These are phyloP conservation scores for Cicer judaicum DNA, from an alignment of 306 rosid species.

Conservation along the genomic window DNA sequence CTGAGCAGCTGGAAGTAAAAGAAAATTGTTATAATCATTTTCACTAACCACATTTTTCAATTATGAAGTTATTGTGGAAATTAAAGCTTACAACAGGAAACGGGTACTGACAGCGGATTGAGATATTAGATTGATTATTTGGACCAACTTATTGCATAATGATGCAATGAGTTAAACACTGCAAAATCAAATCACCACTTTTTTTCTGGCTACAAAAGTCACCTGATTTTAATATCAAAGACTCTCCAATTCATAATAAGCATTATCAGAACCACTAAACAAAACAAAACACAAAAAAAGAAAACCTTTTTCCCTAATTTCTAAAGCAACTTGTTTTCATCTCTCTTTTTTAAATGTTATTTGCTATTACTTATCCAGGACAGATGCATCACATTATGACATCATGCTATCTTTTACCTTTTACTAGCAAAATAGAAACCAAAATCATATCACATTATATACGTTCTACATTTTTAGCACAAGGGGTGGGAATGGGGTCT, in stretches of 20 bases:
- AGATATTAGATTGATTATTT: conserved; percentile 20
- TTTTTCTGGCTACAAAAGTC: conserved; percentile 17
- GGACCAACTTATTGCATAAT: conserved; percentile 5
- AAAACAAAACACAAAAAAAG: conserved; percentile 13
- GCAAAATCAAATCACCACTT: conserved; percentile 15
- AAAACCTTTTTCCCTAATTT: background rate
- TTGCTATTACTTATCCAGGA: background rate
- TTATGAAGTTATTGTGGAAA: conserved; percentile 1
- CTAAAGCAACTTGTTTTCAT: background rate
- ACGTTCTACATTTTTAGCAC: background rate
- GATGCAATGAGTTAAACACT: conserved; percentile 10
- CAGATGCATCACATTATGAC: conserved; percentile 19
- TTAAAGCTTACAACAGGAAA: conserved; percentile 7
- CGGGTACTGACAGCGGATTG: conserved; percentile 15
- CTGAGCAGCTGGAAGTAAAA: background rate
- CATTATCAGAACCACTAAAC: background rate
- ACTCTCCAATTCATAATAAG: background rate
- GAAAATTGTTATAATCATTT: conserved; percentile 21
- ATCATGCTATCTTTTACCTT: background rate
- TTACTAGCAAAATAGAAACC: conserved; percentile 16
- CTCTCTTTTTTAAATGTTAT: conserved; percentile 15
- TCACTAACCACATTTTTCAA: conserved; percentile 2
- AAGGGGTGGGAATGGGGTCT: background rate
- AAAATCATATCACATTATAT: conserved; percentile 9
- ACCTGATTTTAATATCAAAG: conserved; percentile 18